Conservation (phyloP, 164 flowering plant species). For the Saururus chinensis region DNA sequence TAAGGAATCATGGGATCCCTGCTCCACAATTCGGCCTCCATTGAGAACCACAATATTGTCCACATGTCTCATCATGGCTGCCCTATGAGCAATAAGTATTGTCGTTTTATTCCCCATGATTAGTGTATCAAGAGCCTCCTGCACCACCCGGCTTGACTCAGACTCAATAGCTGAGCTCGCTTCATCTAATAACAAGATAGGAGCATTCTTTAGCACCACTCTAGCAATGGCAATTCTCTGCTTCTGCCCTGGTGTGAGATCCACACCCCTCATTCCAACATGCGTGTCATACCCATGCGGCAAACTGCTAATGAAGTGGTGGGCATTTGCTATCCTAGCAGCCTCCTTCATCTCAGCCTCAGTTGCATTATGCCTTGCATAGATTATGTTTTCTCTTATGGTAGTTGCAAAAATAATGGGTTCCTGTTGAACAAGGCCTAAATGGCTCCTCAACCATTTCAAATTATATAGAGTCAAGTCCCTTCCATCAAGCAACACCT, state of each 20-base stretch:
- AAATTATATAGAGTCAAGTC: conserved; percentile 70
- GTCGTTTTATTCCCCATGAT: conserved; percentile 98
- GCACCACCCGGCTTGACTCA: conserved; percentile 94
- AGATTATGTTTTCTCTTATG: conserved; percentile 83
- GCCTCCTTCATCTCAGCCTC: conserved; percentile 98
- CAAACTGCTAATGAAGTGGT: conserved; percentile 94
- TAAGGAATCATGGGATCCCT: conserved; percentile 82
- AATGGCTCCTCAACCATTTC: conserved; percentile 90
- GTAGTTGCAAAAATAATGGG: conserved; percentile 93
- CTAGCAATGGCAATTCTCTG: conserved; percentile 98
- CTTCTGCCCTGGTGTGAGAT: conserved; percentile 93
- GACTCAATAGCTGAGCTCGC: conserved; percentile 96
- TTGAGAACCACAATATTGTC: conserved; percentile 95
- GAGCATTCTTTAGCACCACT: conserved; percentile 90
- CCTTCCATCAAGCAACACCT: conserved; percentile 74
- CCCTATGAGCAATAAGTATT: conserved; percentile 84
- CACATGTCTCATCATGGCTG: conserved; percentile 98
- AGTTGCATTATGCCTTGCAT: conserved; percentile 94
- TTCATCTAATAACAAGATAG: conserved; percentile 82
- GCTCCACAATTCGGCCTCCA: conserved; percentile 88
- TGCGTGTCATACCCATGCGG: conserved; percentile 97
- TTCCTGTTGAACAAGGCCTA: conserved; percentile 94
- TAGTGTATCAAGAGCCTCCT: conserved; percentile 94
- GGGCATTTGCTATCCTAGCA: conserved; percentile 96
- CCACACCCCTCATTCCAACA: conserved; percentile 95